Base-by-base conservation (phyloP, 2,329 filamentous ascomycete species). In the Colletotrichum godetiae region DNA sequence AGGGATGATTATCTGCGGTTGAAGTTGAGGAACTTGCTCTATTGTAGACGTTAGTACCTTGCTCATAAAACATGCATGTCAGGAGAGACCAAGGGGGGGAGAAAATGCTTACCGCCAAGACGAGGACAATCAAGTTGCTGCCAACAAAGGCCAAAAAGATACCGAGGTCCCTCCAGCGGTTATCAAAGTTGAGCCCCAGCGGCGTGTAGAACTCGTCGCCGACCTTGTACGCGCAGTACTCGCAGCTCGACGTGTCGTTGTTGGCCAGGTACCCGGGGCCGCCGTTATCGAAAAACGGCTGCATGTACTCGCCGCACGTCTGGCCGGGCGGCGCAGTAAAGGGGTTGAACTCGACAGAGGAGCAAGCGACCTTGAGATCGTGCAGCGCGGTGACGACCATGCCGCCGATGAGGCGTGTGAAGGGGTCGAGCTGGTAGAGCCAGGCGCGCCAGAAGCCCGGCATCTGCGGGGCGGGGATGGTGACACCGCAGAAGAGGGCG, bases 401-500 rank as follows among this genome's bases (percentile, higher is more conserved):
- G 68, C 94, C 94, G 61, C 92, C 88, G 77, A 97, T 94, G 35
- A 97, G 89, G 7, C 94, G 91, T 0, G 94, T 97, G 82, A 97
- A 95, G 3, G 94, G 94, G 79, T 95, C 92, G 19, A 97, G 90
- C 81, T 96, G 87, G 85, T 95, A 95, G 8, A 97, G 86, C 94
- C 94, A 97, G 1, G 89, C 87, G 42, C 92, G 89, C 93, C 93
- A 97, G 84, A 95, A 95, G 2, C 83, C 85, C 1, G 94, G 92
- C 83, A 97, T 97, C 81, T 94, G 91, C 0, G 92, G 89, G 55
- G 92, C 90, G 0, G 95, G 93, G 63, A 97, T 94, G 0, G 94
- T 93, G 74, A 97, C 95, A 82, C 95, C 95, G 78, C 94, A 97
- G 90, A 97, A 97, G 29, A 97, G 88, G 1, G 93, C 89, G 79